Evolutionary conservation across 768 basidiomycete genomes (phyloP), one percentile per base, ranked within the genome.

Genomic region (Mrakia frigida): DNA sequence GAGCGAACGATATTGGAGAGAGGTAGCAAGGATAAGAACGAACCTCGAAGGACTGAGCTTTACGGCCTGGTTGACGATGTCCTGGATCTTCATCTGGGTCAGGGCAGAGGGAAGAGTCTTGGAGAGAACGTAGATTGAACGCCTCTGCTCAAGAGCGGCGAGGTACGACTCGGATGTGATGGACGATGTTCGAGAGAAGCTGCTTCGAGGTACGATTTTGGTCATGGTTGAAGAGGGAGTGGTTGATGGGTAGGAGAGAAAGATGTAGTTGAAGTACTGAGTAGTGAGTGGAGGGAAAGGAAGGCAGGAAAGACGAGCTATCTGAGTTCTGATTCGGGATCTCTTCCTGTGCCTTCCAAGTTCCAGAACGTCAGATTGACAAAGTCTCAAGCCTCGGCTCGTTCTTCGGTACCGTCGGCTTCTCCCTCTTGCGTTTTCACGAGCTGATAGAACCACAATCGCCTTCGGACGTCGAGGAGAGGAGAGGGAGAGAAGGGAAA

Each of bases 81-180:
- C 80, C 67, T 81, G 59, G 78, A 85, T 79, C 70, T 81, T 78
- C 10, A 78, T 80, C 67, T 84, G 80, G 43, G 81, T 70, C 69
- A 84, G 52, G n/a, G 50, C 65, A 6, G 52, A 73, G 21, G 82
- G 77, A 13, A 80, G 78, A 68, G 81, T 80, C 73, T 80, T 80
- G 74, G 77, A 81, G 72, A 84, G 78, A 25, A 72, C 77, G 78
- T 85, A 85, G 67, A 75, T 75, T 0, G 52, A 39, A 16, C 74
- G n/a, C 6, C 74, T 50, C 25, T 25, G n/a, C 6, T 43, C 39
- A 28, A 75, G 65, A 6, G 74, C 52, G 50, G 46, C 43, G 46
- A 75, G 46, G 46, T 50, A 50, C 16, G 46, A 52, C 35, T 52
- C 69, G 31, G 68, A 21, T 16, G 63, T 41, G 53, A 50, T 50